phyloP scores from a whole-genome alignment of 495 filamentous ascomycete species.

The Mytilinidion resinicola region DNA sequence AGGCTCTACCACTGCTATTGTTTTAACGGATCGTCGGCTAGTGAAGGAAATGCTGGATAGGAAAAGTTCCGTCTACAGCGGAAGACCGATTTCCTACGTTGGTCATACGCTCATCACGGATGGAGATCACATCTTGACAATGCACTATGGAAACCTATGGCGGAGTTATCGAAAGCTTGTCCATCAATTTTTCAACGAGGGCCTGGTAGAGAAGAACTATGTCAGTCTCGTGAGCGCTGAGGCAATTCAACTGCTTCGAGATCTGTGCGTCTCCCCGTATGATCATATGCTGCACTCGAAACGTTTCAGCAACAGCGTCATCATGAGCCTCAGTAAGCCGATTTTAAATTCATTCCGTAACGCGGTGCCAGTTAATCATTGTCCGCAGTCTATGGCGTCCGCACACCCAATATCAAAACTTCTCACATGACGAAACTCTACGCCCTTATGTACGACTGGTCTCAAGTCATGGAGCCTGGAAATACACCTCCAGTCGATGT shows the following conservation, averaged over 20 bases:
- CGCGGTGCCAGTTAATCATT: slow-evolving; percentile 1
- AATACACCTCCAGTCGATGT: slow-evolving; percentile 48
- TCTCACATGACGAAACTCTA: slow-evolving; percentile 40
- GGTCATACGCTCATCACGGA: slow-evolving; percentile 36
- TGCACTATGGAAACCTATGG: slow-evolving; percentile 41
- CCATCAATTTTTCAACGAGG: slow-evolving; percentile 31
- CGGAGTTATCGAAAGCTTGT: slow-evolving; percentile 40
- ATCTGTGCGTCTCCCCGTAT: slow-evolving; percentile 38
- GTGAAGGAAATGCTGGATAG: slow-evolving; percentile 44
- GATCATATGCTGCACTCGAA: slow-evolving; percentile 44
- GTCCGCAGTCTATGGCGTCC: slow-evolving; percentile 38
- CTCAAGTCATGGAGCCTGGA: slow-evolving; percentile 43
- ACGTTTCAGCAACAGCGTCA: slow-evolving; percentile 35
- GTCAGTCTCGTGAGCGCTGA: slow-evolving; percentile 44
- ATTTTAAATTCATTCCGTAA: slow-evolving; percentile 2
- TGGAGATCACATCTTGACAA: slow-evolving; percentile 42
- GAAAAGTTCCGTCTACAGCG: slow-evolving; percentile 40
- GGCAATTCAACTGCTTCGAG: slow-evolving; percentile 39
- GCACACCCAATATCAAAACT: slow-evolving; percentile 34
- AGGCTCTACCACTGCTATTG: slow-evolving; percentile 33
- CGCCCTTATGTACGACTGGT: slow-evolving; percentile 45
- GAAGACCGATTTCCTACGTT: slow-evolving; percentile 44
- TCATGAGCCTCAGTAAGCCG: slow-evolving; percentile 36
- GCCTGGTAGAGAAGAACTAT: slow-evolving; percentile 37
- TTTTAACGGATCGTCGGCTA: slow-evolving; percentile 37